Evolutionary conservation across 1,284 basidiomycete genomes (phyloP).

Genomic region (Ceratobasidium sp.): DNA sequence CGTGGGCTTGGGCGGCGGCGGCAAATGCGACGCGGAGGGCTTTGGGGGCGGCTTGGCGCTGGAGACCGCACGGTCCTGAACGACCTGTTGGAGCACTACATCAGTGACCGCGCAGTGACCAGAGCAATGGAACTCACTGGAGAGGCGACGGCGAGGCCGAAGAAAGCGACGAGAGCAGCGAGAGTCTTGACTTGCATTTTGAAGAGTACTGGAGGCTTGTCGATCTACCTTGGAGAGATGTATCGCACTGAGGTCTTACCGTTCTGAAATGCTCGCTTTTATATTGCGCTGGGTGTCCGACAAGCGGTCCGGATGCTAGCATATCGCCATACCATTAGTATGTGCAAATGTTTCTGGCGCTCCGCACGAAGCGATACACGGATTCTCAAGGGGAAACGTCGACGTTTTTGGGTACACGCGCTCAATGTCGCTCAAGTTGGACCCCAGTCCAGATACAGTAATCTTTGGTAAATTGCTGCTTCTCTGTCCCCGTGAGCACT

Average conservation of each 20-base stretch:
- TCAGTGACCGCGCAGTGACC: neutral
- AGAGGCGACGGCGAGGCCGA: slow-evolving; percentile 20
- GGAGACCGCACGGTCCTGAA: neutral
- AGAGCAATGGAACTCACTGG: neutral
- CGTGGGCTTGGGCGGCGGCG: neutral
- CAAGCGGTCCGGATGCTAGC: neutral
- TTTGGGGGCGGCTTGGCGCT: slow-evolving; percentile 16
- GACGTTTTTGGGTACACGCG: slow-evolving; percentile 6
- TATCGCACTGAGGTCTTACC: neutral
- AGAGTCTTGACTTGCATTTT: slow-evolving; percentile 33
- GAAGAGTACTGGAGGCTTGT: neutral
- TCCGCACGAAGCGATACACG: neutral
- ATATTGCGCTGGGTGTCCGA: neutral
- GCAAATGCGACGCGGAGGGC: neutral
- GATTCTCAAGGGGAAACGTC: neutral
- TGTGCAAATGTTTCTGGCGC: neutral
- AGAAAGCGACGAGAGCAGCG: slow-evolving; percentile 22
- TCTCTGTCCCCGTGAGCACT: neutral
- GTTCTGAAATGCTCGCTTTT: neutral
- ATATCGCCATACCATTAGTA: neutral
- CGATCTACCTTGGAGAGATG: neutral
- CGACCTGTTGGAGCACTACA: neutral
- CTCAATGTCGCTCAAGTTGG: neutral
- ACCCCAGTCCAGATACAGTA: neutral
- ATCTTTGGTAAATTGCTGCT: too few species aligned